Evolutionary conservation across 148 eudicot genomes (phyloP).

Genomic region (Beta vulgaris): DNA sequence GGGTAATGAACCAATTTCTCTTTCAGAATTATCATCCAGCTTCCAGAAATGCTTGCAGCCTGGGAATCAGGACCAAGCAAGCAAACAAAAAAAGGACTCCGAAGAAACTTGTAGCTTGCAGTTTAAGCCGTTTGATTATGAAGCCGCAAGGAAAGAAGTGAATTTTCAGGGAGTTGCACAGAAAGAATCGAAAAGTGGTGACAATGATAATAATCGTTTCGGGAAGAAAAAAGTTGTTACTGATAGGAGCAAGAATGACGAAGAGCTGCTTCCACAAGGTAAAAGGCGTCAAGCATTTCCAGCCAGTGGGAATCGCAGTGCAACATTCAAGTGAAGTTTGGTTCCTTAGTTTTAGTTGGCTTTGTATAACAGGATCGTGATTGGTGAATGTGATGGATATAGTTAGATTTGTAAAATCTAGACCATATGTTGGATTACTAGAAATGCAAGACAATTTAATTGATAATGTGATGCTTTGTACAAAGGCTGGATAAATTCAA

Average conservation of each 20-base stretch:
- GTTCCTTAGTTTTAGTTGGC: constrained; percentile 13
- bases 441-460: not conserved
- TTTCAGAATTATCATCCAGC: constrained; percentile 74
- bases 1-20: constrained; percentile 51
- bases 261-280: constrained; percentile 53
- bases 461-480: not conserved
- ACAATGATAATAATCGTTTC: not conserved
- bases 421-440: not conserved
- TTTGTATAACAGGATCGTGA: not conserved
- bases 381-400: constrained; percentile 7
- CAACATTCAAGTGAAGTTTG: constrained; percentile 56
- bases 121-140: constrained; percentile 73
- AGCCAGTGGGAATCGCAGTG: constrained; percentile 82
- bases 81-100: constrained; percentile 21
- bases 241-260: constrained; percentile 34
- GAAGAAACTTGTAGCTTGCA: constrained; percentile 28
- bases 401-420: not conserved
- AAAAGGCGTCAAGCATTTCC: constrained; percentile 94
- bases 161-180: constrained; percentile 39
- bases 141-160: constrained; percentile 58
- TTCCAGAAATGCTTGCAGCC: constrained; percentile 67
- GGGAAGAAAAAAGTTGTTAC: constrained; percentile 33
- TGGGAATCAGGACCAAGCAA: constrained; percentile 25
- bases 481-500: no score
- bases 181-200: constrained; percentile 19